Conservation (phyloP, 2,329 filamentous ascomycete genomes). For the Rosellinia necatrix region DNA sequence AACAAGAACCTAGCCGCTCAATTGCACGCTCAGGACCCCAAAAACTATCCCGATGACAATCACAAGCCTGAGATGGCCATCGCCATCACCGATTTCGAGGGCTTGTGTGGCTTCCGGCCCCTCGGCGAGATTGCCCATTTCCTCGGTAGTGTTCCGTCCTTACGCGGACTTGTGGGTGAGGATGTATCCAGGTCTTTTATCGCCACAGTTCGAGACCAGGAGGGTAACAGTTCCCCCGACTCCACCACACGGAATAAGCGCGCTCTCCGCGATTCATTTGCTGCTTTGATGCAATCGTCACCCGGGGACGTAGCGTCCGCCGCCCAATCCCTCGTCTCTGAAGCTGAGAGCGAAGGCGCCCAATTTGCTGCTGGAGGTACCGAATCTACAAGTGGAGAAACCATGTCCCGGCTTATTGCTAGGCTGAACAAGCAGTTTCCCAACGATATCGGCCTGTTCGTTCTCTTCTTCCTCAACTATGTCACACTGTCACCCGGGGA, state of each 20-base stretch:
- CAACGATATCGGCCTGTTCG: conserved; percentile 88
- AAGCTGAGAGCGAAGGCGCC: conserved; percentile 69
- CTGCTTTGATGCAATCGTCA: conserved; percentile 77
- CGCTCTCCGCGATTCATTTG: conserved; percentile 76
- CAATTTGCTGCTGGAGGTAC: conserved; percentile 78
- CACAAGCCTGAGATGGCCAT: conserved; percentile 99
- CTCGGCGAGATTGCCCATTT: conserved; percentile 87
- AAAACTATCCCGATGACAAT: conserved; percentile 98
- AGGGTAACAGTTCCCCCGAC: conserved; percentile 45
- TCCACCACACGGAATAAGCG: conserved; percentile 69
- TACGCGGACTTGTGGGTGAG: conserved; percentile 70
- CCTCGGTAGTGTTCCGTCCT: conserved; percentile 59
- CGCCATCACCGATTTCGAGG: conserved; percentile 94
- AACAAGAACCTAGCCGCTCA: conserved; percentile 93
- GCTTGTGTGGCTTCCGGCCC: conserved; percentile 92
- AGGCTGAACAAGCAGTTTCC: conserved; percentile 85
- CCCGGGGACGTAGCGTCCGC: conserved; percentile 67
- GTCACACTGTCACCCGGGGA: conserved; percentile 87
- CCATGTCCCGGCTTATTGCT: conserved; percentile 75
- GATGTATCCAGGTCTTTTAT: conserved; percentile 63
- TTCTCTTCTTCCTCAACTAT: conserved; percentile 96
- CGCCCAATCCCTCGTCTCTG: conserved; percentile 69
- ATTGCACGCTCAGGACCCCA: conserved; percentile 81
- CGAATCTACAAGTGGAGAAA: conserved; percentile 67
- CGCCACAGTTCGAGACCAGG: conserved; percentile 57